Evolutionary conservation across 2,329 filamentous ascomycete genomes (phyloP).

Genomic region (Arthrinium phaeospermum): DNA sequence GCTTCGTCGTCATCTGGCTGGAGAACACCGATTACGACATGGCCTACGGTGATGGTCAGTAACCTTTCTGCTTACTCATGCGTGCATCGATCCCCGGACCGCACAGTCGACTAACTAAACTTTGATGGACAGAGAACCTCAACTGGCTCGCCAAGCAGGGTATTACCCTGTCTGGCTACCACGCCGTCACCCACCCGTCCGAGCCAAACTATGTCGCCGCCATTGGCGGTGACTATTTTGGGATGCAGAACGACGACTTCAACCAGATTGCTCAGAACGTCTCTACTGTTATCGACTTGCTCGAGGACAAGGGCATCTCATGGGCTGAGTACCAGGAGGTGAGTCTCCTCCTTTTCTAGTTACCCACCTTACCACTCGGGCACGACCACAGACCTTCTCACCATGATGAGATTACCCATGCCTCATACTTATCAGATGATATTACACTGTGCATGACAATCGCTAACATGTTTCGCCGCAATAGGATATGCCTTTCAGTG

Average conservation of each 20-base stretch:
- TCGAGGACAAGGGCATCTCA: slow-evolving; percentile 67
- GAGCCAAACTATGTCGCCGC: slow-evolving; percentile 78
- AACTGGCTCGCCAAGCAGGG: slow-evolving; percentile 64
- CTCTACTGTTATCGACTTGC: slow-evolving; percentile 70
- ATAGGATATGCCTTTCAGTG: slow-evolving; percentile 71
- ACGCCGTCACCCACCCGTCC: slow-evolving; percentile 72
- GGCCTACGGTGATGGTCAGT: slow-evolving; percentile 65
- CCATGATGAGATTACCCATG: slow-evolving; percentile 41
- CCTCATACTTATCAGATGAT: slow-evolving; percentile 23
- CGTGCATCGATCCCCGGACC: background rate
- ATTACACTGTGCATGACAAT: background rate
- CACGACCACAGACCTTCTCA: background rate
- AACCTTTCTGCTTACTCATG: slow-evolving; percentile 29
- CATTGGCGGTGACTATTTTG: slow-evolving; percentile 75
- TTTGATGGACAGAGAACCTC: slow-evolving; percentile 51
- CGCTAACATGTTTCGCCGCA: background rate
- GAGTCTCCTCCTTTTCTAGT: background rate
- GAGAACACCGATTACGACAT: slow-evolving; percentile 77
- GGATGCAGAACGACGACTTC: slow-evolving; percentile 73
- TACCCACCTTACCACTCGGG: background rate
- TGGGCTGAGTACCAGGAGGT: slow-evolving; percentile 77
- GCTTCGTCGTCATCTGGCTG: slow-evolving; percentile 75
- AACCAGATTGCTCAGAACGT: slow-evolving; percentile 63
- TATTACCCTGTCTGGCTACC: slow-evolving; percentile 64
- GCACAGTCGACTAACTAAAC: slow-evolving; percentile 21